Base-by-base conservation (phyloP, 148 eudicot species). In the Simmondsia chinensis region DNA sequence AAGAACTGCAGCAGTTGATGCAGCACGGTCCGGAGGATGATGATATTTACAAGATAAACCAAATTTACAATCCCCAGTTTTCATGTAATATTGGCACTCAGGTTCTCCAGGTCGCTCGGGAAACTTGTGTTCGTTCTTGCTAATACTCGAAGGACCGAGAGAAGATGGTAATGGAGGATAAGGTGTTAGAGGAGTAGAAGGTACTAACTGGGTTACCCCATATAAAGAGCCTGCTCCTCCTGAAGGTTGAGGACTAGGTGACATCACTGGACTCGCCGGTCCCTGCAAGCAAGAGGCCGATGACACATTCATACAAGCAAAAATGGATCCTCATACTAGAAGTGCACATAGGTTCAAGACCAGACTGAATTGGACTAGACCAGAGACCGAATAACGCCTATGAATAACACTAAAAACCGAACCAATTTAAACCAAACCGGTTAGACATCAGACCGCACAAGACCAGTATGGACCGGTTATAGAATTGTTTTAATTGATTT, bases 31-130 rank as follows among this genome's bases (percentile, higher is more conserved):
- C 17, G 84, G 77, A 38, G 97, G 93, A 68, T 89, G 97, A 61
- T 89, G 75, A 65, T 57, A 87, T 72, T 48, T 87, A 78, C 96
- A 87, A 23, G 80, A 59, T 19, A 72, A 48, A 33, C 96, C 88
- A 56, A 69, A 87, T 59, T 82, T 87, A 61, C 96, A 87, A 50
- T 71, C 82, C 18, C 94, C 94, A 14, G 83, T 79, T 67, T 72
- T 86, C 71, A 86, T 56, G 61, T 78, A 86, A 65, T 75, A 76
- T 31, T 74, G 81, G 57, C 96, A 87, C 48, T 82, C 88, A 22
- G 82, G 74, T 54, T 76, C 71, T 26, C 85, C 88, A 20, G 88
- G 94, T 57, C 94, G 68, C 61, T 78, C 75, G 20, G 97, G 95
- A 56, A 81, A 79, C 31, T 40, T 39, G 15, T 33, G 66, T 60